Conservation (phyloP, 768 basidiomycete genomes). For the Trametes elegans region DNA sequence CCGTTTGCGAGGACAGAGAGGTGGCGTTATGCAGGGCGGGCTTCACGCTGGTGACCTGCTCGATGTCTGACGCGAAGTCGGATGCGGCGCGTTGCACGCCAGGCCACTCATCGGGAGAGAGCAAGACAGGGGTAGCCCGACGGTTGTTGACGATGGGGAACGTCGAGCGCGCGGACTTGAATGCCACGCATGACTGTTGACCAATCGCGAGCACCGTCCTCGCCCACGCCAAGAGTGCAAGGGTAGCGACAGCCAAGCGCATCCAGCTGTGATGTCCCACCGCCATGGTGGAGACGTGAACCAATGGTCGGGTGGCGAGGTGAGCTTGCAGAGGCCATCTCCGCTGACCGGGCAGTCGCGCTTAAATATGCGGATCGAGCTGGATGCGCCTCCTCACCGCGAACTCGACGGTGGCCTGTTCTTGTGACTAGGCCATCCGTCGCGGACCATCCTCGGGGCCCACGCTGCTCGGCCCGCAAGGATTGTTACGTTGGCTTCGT, state of each 20-base stretch:
- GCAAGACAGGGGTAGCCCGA: slow-evolving; percentile 47
- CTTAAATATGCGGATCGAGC: too few species aligned
- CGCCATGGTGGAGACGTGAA: not conserved
- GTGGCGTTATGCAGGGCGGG: slow-evolving; percentile 52
- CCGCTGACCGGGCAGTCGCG: too few species aligned
- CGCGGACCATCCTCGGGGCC: slow-evolving; percentile 9
- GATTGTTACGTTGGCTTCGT: not conserved
- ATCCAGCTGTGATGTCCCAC: slow-evolving; percentile 2
- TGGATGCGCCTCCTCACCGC: too few species aligned
- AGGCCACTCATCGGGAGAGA: slow-evolving; percentile 58
- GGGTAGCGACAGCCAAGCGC: slow-evolving; percentile 2
- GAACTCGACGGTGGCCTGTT: too few species aligned
- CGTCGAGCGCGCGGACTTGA: slow-evolving; percentile 31
- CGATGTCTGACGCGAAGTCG: slow-evolving; percentile 61
- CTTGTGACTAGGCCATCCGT: slow-evolving; percentile 5
- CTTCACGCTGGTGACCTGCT: slow-evolving; percentile 53
- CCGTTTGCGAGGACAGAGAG: slow-evolving; percentile 25
- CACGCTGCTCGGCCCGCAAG: not conserved
- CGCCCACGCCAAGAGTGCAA: slow-evolving; percentile 20
- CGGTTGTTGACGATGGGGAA: slow-evolving; percentile 47
- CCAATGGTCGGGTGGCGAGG: not conserved
- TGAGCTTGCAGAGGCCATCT: not conserved
- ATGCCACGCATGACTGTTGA: slow-evolving; percentile 47
- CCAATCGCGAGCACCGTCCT: slow-evolving; percentile 41
- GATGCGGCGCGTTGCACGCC: slow-evolving; percentile 59